Base-by-base conservation (phyloP, 2,329 filamentous ascomycete species). In the Leptographium flavum region DNA sequence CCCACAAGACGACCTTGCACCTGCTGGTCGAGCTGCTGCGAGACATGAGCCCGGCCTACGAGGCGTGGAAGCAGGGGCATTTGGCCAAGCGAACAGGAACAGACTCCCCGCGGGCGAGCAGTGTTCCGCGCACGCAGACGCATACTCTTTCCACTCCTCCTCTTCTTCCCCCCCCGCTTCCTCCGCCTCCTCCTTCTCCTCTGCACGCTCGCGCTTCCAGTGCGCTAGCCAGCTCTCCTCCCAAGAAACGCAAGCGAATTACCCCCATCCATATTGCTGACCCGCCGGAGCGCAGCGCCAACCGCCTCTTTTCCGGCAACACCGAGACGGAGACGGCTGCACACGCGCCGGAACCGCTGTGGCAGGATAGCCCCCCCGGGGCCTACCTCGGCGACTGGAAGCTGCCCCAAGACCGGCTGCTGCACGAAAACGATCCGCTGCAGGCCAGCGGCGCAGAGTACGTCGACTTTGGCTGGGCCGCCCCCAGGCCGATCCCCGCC, bases 21-120 rank as follows among this genome's bases (percentile, higher is more conserved):
- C 64, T 69, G 48, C 76, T 75, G 10, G 74, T 88, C 45, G 53
- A 65, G 3, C 63, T 69, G 28, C 67, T 88, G 5, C 72, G 69
- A 35, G 54, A 56, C 27, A 62, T 56, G 39, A 84, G 80, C 43
- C 52, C 50, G 1, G 64, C 62, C 31, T 83, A 76, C 49, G 61
- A 53, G 17, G 42, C 53, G 2, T 57, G 58, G 52, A 58, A 55
- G 37, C 60, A 60, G 45, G 14, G 17, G 8, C 31, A 21, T n/a
- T n/a, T n/a, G n/a, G n/a, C n/a, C n/a, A n/a, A n/a, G n/a, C n/a
- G n/a, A n/a, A n/a, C n/a, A n/a, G n/a, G n/a, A n/a, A n/a, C n/a
- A n/a, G n/a, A n/a, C n/a, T n/a, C n/a, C n/a, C n/a, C n/a, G n/a
- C n/a, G n/a, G n/a, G n/a, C n/a, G n/a, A n/a, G n/a, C n/a, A n/a